Percentiles rank a stretch among this genome's conserved stretches.
Evolutionary conservation across 164 flowering plant species (phyloP).

Genomic region (Sedum album): DNA sequence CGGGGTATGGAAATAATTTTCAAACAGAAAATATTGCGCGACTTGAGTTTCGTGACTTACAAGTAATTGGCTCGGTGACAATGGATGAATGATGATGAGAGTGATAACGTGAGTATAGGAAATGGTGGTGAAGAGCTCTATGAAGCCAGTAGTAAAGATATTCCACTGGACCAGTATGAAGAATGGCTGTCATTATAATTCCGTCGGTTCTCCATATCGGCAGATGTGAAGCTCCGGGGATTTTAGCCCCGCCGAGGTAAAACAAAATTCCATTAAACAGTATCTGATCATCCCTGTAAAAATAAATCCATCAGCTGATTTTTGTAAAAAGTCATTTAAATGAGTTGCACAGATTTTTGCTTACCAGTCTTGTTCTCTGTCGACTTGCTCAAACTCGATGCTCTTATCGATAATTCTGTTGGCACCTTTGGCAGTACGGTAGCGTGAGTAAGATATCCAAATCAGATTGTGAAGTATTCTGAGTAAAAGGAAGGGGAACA

Average conservation of each 20-base stretch:
- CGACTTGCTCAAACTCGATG: conserved; percentile 22
- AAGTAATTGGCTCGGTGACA: conserved; percentile 34
- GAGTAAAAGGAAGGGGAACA: conserved; percentile 28
- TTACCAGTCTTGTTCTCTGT: conserved; percentile 11
- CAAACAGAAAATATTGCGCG: too few species aligned
- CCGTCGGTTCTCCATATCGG: conserved; percentile 29
- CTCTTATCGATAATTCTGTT: conserved; percentile 26
- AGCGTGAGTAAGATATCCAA: conserved; percentile 47
- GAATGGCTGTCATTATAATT: conserved; percentile 14
- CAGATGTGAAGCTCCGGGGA: neutral
- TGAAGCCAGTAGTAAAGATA: conserved; percentile 40
- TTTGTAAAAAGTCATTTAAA: too few species aligned
- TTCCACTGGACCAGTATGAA: conserved; percentile 32
- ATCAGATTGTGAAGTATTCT: conserved; percentile 45
- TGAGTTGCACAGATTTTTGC: neutral
- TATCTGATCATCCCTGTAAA: conserved; percentile 36
- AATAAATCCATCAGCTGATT: too few species aligned
- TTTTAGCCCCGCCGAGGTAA: neutral
- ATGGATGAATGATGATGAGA: conserved; percentile 41
- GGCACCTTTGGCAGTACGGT: conserved; percentile 39
- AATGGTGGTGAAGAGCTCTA: conserved; percentile 36
- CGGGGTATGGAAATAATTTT: too few species aligned
- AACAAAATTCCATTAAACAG: conserved; percentile 19
- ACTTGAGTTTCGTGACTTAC: conserved; percentile 14
- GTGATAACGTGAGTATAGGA: conserved; percentile 35